Evolutionary conservation across 2,329 filamentous ascomycete genomes (phyloP), one percentile per base, ranked within the genome.

Genomic region (Cytospora piceae): DNA sequence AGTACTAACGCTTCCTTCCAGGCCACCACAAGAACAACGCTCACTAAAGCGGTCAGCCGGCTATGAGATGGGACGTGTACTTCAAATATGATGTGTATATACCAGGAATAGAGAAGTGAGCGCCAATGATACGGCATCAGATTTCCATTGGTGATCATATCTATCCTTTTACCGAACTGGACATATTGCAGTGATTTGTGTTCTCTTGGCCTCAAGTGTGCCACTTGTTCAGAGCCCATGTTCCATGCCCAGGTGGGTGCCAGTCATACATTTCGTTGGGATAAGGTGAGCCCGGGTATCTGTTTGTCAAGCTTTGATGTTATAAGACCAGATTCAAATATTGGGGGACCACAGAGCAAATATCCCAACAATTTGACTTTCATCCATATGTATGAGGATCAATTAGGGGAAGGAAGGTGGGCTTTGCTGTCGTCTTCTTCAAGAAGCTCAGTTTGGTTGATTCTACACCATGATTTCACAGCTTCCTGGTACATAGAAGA

Each of bases 11-110:
- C 2, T 27, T 15, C 59, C 39, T 51, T 61, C 63, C 73, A 99
- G 95, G 95, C 75, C 94, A 99, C 88, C 94, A 98, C 91, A 99
- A 99, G 92, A 98, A 99, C 91, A 96, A 99, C 82, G 92, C 93
- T 75, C 95, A 99, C 86, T 99, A 96, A 84, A 77, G 68, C 67
- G 69, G 52, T 31, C 27, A 34, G 22, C 29, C 39, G 42, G 52
- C 42, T 52, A 63, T 53, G 63, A 61, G 49, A 55, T 62, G 63
- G 69, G 68, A 66, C 51, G 56, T 49, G 20, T 37, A 39, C 55
- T 37, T 34, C 52, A 39, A 29, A 51, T 53, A 42, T 60, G 58
- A 59, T 39, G 37, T 66, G 66, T 67, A 67, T 59, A 67, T 66
- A 61, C 49, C 59, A 56, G 56, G 46, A 58, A 39, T 67, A 67